Evolutionary conservation across 2,329 filamentous ascomycete species (phyloP), one percentile per base, ranked within the genome.

Genomic region (Epicoccum sorghinum): DNA sequence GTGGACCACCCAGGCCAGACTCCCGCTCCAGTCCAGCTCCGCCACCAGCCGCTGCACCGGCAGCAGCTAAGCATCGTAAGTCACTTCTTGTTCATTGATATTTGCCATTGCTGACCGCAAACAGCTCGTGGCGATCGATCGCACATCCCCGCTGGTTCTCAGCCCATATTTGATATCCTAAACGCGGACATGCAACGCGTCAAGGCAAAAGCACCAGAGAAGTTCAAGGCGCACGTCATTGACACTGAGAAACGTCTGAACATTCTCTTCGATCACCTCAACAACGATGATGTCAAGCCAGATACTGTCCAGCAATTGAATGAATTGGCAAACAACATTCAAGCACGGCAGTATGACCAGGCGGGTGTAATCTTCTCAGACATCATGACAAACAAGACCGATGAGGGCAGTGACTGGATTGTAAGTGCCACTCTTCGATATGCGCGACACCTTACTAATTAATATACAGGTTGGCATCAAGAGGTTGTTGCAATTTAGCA

Each of bases 181-280:
- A 88, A 81, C 48, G 83, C 84, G 29, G 93, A 98, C 65, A 92
- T 98, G 86, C 88, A 93, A 66, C 89, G 92, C 30, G 90, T 99
- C 50, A 93, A 93, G 55, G 79, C 87, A 29, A 89, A 91, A 64
- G 95, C 95, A 0, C 95, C 95, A 14, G 81, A 88, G n/a, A 87
- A 88, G 13, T 97, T 95, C 78, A 88, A 90, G 59, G 83, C 87
- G 12, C 93, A 98, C 73, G 92, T 99, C 18, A 90, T 91, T 67
- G 95, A 98, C 72, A 95, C 93, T 2, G 91, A 96, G 73, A 96
- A 96, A 78, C 87, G 95, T 25, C 83, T 99, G 55, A 90, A 90
- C 67, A 87, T 97, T 44, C 80, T 99, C n/a, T 98, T 97, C 73
- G 93, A 99, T 71, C 92, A 97, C 74, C 82, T 99, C 41, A 99